These are phyloP conservation scores for Emergomyces pasteurianus DNA, from an alignment of 2,329 filamentous ascomycete genomes.

Conservation along the genomic window DNA sequence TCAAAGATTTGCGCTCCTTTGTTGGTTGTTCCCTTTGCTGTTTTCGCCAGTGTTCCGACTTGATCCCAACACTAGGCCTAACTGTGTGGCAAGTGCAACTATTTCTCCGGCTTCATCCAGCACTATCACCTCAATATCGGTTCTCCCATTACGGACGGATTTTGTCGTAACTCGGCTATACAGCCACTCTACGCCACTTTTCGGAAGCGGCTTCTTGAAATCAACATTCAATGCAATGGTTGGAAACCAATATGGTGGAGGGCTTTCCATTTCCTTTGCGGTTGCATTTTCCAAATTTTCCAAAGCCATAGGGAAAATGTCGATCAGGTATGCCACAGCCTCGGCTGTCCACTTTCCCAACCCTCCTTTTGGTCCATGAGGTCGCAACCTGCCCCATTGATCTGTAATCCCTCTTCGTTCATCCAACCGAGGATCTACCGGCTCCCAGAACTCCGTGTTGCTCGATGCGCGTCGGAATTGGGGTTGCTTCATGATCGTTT, in stretches of 20 bases:
- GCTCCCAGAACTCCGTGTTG: neutral
- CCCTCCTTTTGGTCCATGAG: neutral
- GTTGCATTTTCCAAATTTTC: neutral
- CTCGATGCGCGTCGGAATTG: neutral
- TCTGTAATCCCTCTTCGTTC: neutral
- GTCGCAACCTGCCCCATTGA: neutral
- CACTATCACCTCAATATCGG: constrained; percentile 1
- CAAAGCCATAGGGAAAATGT: neutral
- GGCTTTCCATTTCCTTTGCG: neutral
- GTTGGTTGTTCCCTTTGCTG: neutral
- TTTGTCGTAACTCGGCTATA: neutral
- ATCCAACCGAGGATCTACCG: neutral
- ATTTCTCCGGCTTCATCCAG: neutral
- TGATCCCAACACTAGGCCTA: neutral
- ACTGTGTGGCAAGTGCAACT: constrained; percentile 1
- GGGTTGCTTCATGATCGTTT: neutral
- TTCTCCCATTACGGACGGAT: neutral
- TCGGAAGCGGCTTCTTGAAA: neutral
- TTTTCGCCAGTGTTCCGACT: neutral
- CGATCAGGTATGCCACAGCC: neutral
- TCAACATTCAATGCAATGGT: neutral
- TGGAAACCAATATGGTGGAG: neutral
- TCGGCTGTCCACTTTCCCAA: neutral
- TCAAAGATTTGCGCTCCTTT: neutral
- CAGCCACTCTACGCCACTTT: neutral